Base-by-base conservation (phyloP, 176 grass and related monocot genomes). In the Carex littledalei region DNA sequence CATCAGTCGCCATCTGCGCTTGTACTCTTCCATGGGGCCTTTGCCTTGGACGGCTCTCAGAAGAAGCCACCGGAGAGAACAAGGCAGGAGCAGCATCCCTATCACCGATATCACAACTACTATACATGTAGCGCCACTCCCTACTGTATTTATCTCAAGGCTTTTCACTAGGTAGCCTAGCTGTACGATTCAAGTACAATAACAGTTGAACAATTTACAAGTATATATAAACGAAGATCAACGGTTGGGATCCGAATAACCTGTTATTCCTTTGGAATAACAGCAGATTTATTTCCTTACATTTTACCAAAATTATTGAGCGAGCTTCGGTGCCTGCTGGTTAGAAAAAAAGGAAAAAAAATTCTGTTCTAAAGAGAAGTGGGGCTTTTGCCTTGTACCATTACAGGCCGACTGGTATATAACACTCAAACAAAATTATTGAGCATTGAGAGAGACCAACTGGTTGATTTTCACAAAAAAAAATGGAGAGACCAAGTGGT, bases 81-180 rank as follows among this genome's bases (percentile, higher is more conserved):
- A 83, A 79, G 91, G 93, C 63, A 94, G 78, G 88, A 56, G 52
- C 87, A 87, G 91, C 91, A 98, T 94, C 85, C 96, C 91, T 50
- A 98, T 49, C 60, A 79, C 91, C 96, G 29, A 29, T 29, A 98
- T 98, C 76, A 95, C 11, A 84, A 84, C 83, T 68, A 89, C 96
- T 80, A 98, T 94, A 98, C 96, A 98, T 95, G 86, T 98, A 95
- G 67, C 91, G 89, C 96, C 96, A 98, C 52, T 93, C 96, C 93
- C 93, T 58, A 94, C 88, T 50, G 43, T 74, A 86, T 88, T 85
- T 80, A 98, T 98, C 77, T 93, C 26, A 29, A 90, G 56, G 83
- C 89, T 98, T 21, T 93, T 89, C 63, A 90, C 65, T 75, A 95
- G 88, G 85, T 95, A 98, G 56, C 96, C 93, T 58, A 88, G 65